Evolutionary conservation across 768 basidiomycete genomes (phyloP), one percentile per base, ranked within the genome.

Genomic region (Kwoniella newhampshirensis): DNA sequence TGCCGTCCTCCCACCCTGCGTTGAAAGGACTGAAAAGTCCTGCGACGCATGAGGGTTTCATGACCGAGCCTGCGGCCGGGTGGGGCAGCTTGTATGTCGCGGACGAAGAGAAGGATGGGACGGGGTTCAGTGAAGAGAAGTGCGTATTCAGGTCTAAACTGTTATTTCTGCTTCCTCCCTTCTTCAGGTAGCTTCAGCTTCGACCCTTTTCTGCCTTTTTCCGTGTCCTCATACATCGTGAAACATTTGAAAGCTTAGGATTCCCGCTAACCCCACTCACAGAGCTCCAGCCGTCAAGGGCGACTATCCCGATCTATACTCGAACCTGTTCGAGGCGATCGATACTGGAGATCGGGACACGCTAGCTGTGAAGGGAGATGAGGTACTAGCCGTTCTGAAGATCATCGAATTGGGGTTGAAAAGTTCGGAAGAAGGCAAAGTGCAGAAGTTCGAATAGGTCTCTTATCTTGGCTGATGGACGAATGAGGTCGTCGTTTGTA

Each of bases 1-100:
- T 58, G 27, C 56, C 56, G 2, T 15, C 49, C 20, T 51, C 56
- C 1, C 56, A 58, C 30, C 43, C 56, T 9, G 26, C 56, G 3
- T 20, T 58, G 6, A 51, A 36, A 20, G 30, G 30, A 17, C 12
- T 21, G 27, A 23, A 23, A 8, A 89, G 89, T 4, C 73, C 88
- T 20, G 89, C 91, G 73, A 77, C 84, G 2, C 89, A 92, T 70
- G 90, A 91, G 76, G 84, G 84, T 49, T 85, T 88, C 62, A 62
- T 54, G 8, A 37, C 17, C 26, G 67, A 64, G 39, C 52, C 56
- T 28, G 56, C 60, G 39, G 51, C 35, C 20, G 57, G 45, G 8
- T 70, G 68, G 62, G 69, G 69, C 1, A 48, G 60, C n/a, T 36
- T 89, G 83, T 44, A 93, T 79, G 23, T 89, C 84, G 71, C 91